Conservation (phyloP, 768 basidiomycete genomes). For the Tricholoma terreum region DNA sequence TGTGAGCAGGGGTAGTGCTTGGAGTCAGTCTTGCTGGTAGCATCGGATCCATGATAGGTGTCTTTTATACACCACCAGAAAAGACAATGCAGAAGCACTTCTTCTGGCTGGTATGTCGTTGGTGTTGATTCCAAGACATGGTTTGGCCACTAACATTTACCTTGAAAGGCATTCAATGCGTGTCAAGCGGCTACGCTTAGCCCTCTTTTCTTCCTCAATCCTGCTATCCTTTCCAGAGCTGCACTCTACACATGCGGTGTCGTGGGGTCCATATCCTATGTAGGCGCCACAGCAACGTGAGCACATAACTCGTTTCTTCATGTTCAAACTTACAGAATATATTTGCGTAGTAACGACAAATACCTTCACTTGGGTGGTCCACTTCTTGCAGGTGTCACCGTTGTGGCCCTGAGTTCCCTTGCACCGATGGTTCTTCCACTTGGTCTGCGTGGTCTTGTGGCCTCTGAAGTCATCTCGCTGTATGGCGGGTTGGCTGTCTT, state of each 20-base stretch:
- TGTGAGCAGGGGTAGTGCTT: conserved; percentile 64
- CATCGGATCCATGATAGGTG: conserved; percentile 85
- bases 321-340: background rate
- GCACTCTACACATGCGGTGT: conserved; percentile 86
- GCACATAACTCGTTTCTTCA: conserved; percentile 13
- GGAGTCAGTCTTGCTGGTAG: conserved; percentile 76
- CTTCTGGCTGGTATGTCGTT: conserved; percentile 65
- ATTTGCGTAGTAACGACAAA: conserved; percentile 57
- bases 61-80: conserved; percentile 75
- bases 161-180: conserved; percentile 69
- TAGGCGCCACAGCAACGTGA: conserved; percentile 84
- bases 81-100: conserved; percentile 72
- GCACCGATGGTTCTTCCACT: conserved; percentile 89
- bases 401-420: conserved; percentile 81
- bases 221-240: conserved; percentile 81
- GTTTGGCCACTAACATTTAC: background rate
- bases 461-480: conserved; percentile 74
- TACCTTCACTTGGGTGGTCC: conserved; percentile 87
- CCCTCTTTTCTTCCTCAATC: conserved; percentile 86
- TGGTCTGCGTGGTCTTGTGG: conserved; percentile 70
- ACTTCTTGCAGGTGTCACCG: conserved; percentile 83
- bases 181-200: conserved; percentile 85
- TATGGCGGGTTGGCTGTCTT: conserved; percentile 92
- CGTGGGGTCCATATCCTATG: conserved; percentile 81
- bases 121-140: background rate